Base-by-base conservation (phyloP, 177 flowering plant species). In the Tripterygium wilfordii region DNA sequence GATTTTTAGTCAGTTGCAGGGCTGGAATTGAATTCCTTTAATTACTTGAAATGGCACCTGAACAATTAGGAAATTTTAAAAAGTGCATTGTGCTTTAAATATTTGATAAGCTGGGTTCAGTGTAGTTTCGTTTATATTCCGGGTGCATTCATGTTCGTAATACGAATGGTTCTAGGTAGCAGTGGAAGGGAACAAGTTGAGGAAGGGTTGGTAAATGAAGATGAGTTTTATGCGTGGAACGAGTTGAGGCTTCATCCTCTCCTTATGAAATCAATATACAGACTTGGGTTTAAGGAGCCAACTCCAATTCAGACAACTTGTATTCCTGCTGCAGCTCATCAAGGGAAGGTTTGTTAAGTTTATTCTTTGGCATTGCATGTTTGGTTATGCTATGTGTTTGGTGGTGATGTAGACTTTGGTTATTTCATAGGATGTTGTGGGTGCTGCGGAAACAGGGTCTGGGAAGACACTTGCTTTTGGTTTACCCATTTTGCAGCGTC, bases 401-500 rank as follows among this genome's bases (percentile, higher is more conserved):
- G 14, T 46, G 16, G 15, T 54, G 8, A 43, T 31, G 31, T 16
- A 8, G 31, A 9, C 8, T 43, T 18, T 26, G 32, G 25, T 51
- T 32, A 13, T 42, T 16, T 45, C 18, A 32, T 64, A 94, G 99
- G 97, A 94, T 77, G 92, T 89, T 31, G 65, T 87, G 61, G 99
- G 99, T 54, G 99, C 97, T 63, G 96, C 99, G 1, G 97, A 86
- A 70, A 92, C 98, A 25, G 98, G 98, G 45, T 92, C 96, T 54
- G 99, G 99, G 28, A 92, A 92, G 61, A 94, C 99, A 12, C 89
- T 94, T 55, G 99, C 97, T 27, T 85, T 92, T 81, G 99, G 99
- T 51, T 60, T 89, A 65, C 99, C 99, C 26, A 89, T 94, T 53
- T 51, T 94, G 50, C 99, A 94, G 44, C 89, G 97, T 15, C 79